Evolutionary conservation across 2,329 filamentous ascomycete species (phyloP), one percentile per base, ranked within the genome.

Genomic region (Epichloe sylvatica): DNA sequence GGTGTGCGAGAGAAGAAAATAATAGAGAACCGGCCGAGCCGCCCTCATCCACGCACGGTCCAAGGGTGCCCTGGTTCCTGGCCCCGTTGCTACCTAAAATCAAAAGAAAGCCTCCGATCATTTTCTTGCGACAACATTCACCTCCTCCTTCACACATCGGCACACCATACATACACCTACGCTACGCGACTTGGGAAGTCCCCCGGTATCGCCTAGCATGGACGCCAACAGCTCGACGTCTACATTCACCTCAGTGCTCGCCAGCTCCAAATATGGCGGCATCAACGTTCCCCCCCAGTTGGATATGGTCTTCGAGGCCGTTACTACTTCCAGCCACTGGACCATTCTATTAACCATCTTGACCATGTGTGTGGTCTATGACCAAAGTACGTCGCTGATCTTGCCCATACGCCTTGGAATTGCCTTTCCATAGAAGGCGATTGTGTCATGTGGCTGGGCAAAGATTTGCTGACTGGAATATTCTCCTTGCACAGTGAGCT

Each of bases 321-420:
- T 81, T 57, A 71, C 78, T 57, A 77, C 77, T 51, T 70, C 79
- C 51, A 80, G 77, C 59, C 64, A 66, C 33, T 73, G 76, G 66
- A 82, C 83, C 53, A 73, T 88, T 56, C 58, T 85, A 35, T 64
- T 90, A 56, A 86, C 86, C 15, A 54, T 92, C 46, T 64, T 96
- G 50, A 71, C 84, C 35, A 60, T 84, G 8, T 78, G 84, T 49
- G 78, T 94, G 51, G 77, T 81, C 53, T 97, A 96, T 67, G 91
- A 97, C 68, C 91, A 97, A 72, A 73, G 91, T 95, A 74, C 66
- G 86, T 75, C 25, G 39, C 36, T 15, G n/a, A 30, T 3, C n/a
- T 25, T 19, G 35, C 7, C 11, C 41, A 9, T 25, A 21, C 44
- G 15, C 25, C 9, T 21, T 13, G 15, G 30, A 5, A 43, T 7